A percentile compares a stretch with the other conserved stretches of the same genome.
Evolutionary conservation across 352 stramenopile species (phyloP).

Genomic region (Globisporangium okanoganense): DNA sequence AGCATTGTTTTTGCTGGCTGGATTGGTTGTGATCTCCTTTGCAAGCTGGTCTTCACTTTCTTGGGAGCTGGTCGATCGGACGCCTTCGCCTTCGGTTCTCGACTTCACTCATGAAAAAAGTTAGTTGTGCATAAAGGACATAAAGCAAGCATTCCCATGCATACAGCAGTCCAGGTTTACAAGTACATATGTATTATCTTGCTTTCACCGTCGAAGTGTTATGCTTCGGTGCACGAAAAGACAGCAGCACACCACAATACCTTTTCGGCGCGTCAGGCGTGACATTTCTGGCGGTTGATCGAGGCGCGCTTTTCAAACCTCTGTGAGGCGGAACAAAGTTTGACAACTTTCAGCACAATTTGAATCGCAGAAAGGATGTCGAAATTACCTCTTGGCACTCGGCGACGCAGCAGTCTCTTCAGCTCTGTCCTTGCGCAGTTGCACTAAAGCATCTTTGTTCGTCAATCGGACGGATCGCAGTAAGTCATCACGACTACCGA

Average conservation of each 20-base stretch:
- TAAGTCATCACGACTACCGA: slow-evolving; percentile 68
- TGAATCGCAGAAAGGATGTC: background rate
- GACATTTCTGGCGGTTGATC: slow-evolving; percentile 21
- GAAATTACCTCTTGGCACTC: slow-evolving; percentile 32
- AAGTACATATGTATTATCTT: slow-evolving; percentile 22
- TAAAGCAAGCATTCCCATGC: background rate
- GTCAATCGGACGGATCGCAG: slow-evolving; percentile 47
- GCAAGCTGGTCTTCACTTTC: slow-evolving; percentile 6
- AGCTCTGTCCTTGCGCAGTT: slow-evolving; percentile 23
- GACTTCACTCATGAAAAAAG: background rate
- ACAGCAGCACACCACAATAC: slow-evolving; percentile 28
- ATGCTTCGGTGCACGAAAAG: background rate
- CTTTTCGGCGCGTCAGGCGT: slow-evolving; percentile 27
- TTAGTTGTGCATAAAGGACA: slow-evolving; percentile 1
- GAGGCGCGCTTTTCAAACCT: slow-evolving; percentile 25
- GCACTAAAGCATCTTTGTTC: slow-evolving; percentile 79
- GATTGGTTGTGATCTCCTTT: slow-evolving; percentile 5
- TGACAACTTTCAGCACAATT: slow-evolving; percentile 7
- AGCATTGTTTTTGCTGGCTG: background rate
- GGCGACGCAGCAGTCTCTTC: slow-evolving; percentile 14
- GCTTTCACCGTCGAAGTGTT: background rate
- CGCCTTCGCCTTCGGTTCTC: background rate
- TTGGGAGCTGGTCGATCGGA: background rate
- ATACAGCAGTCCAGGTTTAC: slow-evolving; percentile 7
- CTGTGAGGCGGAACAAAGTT: slow-evolving; percentile 22